Conservation (phyloP, 495 filamentous ascomycete genomes). For the Cladorrhinum samala region DNA sequence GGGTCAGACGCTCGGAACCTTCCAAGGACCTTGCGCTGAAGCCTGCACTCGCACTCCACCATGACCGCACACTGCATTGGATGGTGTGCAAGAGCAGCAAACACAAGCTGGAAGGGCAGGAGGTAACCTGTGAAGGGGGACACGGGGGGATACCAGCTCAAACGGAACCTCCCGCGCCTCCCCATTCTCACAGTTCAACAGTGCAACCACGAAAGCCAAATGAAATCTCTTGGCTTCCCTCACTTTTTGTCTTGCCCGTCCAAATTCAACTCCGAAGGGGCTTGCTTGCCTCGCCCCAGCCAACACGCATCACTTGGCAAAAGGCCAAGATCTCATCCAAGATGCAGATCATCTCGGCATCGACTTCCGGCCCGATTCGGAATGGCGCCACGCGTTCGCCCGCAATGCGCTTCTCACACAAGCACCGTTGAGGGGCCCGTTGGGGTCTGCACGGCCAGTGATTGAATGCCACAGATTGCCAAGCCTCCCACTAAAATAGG, state of each 20-base stretch:
- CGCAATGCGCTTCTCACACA: not conserved
- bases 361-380: slow-evolving; percentile 16
- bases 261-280: not conserved
- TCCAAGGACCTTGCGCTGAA: no score
- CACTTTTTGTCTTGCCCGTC: not conserved
- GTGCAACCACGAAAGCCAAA: not conserved
- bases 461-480: not conserved
- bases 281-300: no score
- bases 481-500: no score
- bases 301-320: not conserved
- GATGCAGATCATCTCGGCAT: slow-evolving; percentile 22
- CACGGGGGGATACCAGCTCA: no score
- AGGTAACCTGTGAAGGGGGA: no score
- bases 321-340: slow-evolving; percentile 17
- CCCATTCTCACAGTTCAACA: not conserved
- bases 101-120: no score
- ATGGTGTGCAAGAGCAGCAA: no score
- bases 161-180: no score
- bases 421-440: no score
- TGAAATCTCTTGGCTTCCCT: not conserved
- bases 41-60: no score
- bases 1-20: no score
- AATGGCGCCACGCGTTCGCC: slow-evolving; percentile 2
- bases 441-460: not conserved
- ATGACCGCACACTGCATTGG: no score